These are phyloP conservation scores for Malassezia cuniculi DNA, from an alignment of 1,284 basidiomycete species.

Conservation along the genomic window DNA sequence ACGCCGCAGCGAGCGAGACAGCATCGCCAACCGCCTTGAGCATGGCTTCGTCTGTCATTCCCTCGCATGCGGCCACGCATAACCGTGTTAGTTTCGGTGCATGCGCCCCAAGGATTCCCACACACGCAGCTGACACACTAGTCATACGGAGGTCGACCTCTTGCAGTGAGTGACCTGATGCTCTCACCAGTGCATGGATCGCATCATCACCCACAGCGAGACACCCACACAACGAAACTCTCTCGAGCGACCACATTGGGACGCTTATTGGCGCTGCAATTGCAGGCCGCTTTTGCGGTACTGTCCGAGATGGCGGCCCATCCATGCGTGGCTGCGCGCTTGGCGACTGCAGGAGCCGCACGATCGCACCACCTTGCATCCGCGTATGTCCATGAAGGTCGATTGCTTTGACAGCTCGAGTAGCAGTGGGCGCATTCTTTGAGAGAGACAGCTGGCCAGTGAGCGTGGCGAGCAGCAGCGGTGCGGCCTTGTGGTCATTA, in stretches of 20 bases:
- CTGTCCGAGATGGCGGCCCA: too few species aligned
- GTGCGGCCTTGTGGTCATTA: constrained; percentile 9
- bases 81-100: too few species aligned
- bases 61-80: too few species aligned
- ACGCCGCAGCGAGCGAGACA: constrained; percentile 1
- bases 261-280: too few species aligned
- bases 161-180: constrained; percentile 2
- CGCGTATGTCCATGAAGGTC: constrained; percentile 13
- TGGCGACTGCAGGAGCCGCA: constrained; percentile 1
- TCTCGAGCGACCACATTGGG: constrained; percentile 7
- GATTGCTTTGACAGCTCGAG: neutral
- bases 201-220: constrained; percentile 5
- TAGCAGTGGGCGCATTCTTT: neutral
- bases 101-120: too few species aligned
- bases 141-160: constrained; percentile 12
- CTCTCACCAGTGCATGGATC: neutral
- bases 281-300: neutral
- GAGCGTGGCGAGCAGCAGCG: constrained; percentile 9
- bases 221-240: constrained; percentile 10
- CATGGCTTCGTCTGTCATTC: constrained; percentile 4
- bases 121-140: neutral
- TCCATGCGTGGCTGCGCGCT: too few species aligned
- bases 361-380: constrained; percentile 1
- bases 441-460: constrained; percentile 5
- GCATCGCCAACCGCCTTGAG: constrained; percentile 1